These are phyloP conservation scores for Solanum phureja DNA, from an alignment of 257 asterid species.

Conservation along the genomic window DNA sequence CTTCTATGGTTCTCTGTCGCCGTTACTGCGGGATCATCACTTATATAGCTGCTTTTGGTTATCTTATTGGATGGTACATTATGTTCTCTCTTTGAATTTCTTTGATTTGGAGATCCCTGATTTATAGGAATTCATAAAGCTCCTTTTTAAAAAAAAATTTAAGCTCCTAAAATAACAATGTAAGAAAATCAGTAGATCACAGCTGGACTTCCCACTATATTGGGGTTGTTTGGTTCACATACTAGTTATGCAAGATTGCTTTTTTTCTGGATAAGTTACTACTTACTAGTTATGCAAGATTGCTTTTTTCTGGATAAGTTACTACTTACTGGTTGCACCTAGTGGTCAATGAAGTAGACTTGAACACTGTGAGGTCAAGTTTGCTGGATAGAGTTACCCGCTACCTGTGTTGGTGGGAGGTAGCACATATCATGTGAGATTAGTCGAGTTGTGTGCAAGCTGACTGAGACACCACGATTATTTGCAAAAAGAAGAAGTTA, in stretches of 20 bases:
- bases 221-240: not conserved
- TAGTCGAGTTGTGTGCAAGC: not conserved
- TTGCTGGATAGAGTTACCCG: not conserved
- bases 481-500: not conserved
- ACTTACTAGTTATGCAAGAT: not conserved
- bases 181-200: not conserved
- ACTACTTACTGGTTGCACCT: not conserved
- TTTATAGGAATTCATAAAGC: not conserved
- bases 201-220: not conserved
- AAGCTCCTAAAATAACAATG: not conserved
- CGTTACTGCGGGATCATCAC: slow-evolving; percentile 69
- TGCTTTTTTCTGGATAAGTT: not conserved
- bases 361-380: not conserved
- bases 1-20: slow-evolving; percentile 57
- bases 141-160: not conserved
- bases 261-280: not conserved
- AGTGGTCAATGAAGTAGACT: not conserved
- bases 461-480: not conserved
- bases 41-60: slow-evolving; percentile 68
- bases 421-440: not conserved
- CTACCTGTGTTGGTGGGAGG: not conserved
- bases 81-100: not conserved
- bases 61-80: slow-evolving; percentile 90
- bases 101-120: not conserved
- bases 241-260: not conserved